Base-by-base conservation (phyloP, 2,329 filamentous ascomycete species). In the Arthrinium puccinioides region DNA sequence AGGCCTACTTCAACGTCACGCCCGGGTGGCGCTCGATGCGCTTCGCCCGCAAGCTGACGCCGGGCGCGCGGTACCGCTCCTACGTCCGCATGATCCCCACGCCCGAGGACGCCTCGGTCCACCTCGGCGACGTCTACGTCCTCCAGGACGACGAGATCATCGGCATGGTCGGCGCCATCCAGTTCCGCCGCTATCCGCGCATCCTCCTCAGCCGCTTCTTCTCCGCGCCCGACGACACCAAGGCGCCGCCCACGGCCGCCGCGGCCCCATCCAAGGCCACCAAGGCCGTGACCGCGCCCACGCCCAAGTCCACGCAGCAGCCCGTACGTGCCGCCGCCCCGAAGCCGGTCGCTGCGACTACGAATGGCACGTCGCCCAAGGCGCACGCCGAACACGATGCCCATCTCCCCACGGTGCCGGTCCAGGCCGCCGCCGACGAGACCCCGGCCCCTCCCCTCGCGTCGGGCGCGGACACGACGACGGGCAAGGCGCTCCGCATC, bases 51-150 rank as follows among this genome's bases (percentile, higher is more conserved):
- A 14, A 43, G 16, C 33, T 55, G 15, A 46, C 45, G 2, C 36
- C 36, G 5, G 26, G 32, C 3, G 42, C 40, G 14, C 29, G 32
- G 4, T 50, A 50, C 35, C 29, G 38, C 6, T 42, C 43, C 15
- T 54, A 54, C 34, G 50, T 52, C 13, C 45, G 47, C n/a, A 56
- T 56, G 48, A 41, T 45, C 31, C 44, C 47, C 4, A 39, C 43
- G 2, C 38, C 38, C 24, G 38, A 21, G 9, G 28, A 40, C 8
- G 40, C 44, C 9, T 40, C 49, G 24, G 36, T 45, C 23, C 8
- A 25, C 31, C 36, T 40, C 9, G 51, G 51, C 6, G 51, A 55
- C 40, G 49, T 53, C 2, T 53, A 51, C 36, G 34, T 54, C 16
- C 45, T 55, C 25, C 39, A 50, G 11, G 51, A 41, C 9, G 37